phyloP scores from a whole-genome alignment of 371 early-diverging fungal genomes.

The Syncephalis fuscata region DNA sequence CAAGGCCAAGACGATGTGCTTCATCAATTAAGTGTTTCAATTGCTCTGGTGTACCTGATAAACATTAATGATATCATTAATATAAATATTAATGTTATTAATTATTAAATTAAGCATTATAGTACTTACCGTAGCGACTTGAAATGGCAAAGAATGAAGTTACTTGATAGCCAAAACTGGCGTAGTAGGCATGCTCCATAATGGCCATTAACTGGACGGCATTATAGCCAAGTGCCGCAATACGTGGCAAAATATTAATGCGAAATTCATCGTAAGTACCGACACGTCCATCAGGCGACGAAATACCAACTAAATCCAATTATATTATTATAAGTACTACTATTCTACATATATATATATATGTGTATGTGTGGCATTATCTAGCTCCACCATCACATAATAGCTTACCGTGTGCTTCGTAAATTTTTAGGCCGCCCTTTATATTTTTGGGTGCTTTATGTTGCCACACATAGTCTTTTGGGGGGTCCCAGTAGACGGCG shows the following conservation, averaged over 20 bases:
- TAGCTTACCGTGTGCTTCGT: slow-evolving; percentile 71
- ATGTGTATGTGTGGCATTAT: no score
- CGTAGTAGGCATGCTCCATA: slow-evolving; percentile 98
- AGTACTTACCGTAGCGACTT: slow-evolving; percentile 55
- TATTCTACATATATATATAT: no score
- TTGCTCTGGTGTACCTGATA: slow-evolving; percentile 53
- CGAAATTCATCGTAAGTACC: slow-evolving; percentile 81
- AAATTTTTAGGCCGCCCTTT: slow-evolving; percentile 43
- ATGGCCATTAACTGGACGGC: slow-evolving; percentile 93
- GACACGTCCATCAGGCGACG: slow-evolving; percentile 63
- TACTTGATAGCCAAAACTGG: slow-evolving; percentile 94
- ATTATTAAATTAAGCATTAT: slow-evolving; percentile 3
- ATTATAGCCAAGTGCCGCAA: slow-evolving; percentile 82
- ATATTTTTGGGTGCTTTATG: slow-evolving; percentile 50
- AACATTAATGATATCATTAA: slow-evolving; percentile 8
- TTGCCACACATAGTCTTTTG: slow-evolving; percentile 47
- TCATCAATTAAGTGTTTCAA: slow-evolving; percentile 76
- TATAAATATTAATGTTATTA: background rate
- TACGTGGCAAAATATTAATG: slow-evolving; percentile 68
- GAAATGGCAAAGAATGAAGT: slow-evolving; percentile 87
- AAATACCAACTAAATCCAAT: slow-evolving; percentile 56
- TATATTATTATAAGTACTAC: no score
- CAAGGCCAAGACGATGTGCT: slow-evolving; percentile 81
- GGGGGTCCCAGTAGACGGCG: slow-evolving; percentile 87
- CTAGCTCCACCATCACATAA: slow-evolving; percentile 19